These are phyloP conservation scores for Rhynchospora tenuis DNA, from an alignment of 176 grass and related monocot species.

Conservation along the genomic window DNA sequence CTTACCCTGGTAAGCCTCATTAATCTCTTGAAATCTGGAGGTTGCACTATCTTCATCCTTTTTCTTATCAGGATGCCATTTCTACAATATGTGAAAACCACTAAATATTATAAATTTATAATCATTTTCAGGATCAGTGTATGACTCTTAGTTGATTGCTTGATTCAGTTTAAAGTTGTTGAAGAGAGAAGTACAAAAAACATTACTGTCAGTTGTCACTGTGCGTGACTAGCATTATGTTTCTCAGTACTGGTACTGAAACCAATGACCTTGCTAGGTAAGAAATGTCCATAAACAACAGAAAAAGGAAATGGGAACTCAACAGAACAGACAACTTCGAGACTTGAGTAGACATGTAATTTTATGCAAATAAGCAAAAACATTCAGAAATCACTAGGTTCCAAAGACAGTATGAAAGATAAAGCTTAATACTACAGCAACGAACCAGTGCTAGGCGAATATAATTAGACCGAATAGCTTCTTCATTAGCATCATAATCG, in stretches of 20 bases:
- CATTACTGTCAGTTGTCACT: background rate
- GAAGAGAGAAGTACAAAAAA: background rate
- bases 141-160: background rate
- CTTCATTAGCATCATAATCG: slow-evolving; percentile 74
- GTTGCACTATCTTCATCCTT: slow-evolving; percentile 69
- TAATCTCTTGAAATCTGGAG: slow-evolving; percentile 96
- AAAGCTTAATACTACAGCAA: slow-evolving; percentile 2
- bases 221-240: background rate
- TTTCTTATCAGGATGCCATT: slow-evolving; percentile 99
- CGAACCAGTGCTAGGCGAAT: slow-evolving; percentile 88
- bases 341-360: background rate
- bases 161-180: background rate
- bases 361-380: background rate
- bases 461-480: slow-evolving; percentile 87
- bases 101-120: slow-evolving; percentile 4
- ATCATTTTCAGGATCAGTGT: background rate
- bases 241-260: background rate
- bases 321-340: background rate
- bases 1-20: slow-evolving; percentile 89
- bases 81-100: slow-evolving; percentile 31
- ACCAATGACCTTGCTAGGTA: background rate
- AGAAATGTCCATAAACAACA: background rate
- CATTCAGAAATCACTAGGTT: background rate
- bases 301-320: background rate
- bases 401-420: background rate